Percentiles rank a stretch among this genome's conserved stretches.
phyloP scores from a whole-genome alignment of 2,329 filamentous ascomycete species.

The Dothideomycetes sp. region DNA sequence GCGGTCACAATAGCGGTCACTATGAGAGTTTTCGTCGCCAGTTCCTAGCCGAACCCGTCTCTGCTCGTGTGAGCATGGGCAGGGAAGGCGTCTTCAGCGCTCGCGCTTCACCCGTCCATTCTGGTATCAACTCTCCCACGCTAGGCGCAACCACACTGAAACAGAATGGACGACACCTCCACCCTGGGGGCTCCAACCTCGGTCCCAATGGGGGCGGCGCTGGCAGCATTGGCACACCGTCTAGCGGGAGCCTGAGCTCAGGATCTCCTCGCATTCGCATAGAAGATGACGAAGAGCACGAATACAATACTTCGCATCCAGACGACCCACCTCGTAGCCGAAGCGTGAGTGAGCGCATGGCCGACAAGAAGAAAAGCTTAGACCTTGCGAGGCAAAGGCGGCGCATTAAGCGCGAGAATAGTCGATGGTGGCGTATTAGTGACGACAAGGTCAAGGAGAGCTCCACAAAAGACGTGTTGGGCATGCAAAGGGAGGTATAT shows the following conservation, averaged over 20 bases:
- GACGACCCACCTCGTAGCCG: background rate
- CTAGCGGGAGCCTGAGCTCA: too few species aligned
- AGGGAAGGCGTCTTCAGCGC: conserved; percentile 61
- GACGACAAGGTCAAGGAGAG: conserved; percentile 95
- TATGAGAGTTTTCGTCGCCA: conserved; percentile 94
- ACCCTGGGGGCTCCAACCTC: too few species aligned
- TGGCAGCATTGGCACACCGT: too few species aligned
- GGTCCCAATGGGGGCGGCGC: too few species aligned
- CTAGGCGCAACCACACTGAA: too few species aligned
- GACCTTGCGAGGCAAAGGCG: conserved; percentile 4
- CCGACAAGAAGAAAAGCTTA: background rate
- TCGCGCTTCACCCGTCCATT: conserved; percentile 24
- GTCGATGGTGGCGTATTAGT: conserved; percentile 95
- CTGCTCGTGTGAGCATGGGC: conserved; percentile 71
- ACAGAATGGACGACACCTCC: too few species aligned
- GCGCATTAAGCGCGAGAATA: conserved; percentile 43
- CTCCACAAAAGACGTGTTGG: conserved; percentile 80
- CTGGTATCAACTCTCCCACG: background rate
- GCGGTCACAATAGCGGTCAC: conserved; percentile 89
- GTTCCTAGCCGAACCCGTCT: conserved; percentile 65
- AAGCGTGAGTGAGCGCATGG: background rate
- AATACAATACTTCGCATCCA: background rate
- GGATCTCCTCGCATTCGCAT: background rate
- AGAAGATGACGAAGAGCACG: background rate
- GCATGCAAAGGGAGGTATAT: conserved; percentile 94